Evolutionary conservation across 352 stramenopile species (phyloP).

Genomic region (Phytophthora aleatoria): DNA sequence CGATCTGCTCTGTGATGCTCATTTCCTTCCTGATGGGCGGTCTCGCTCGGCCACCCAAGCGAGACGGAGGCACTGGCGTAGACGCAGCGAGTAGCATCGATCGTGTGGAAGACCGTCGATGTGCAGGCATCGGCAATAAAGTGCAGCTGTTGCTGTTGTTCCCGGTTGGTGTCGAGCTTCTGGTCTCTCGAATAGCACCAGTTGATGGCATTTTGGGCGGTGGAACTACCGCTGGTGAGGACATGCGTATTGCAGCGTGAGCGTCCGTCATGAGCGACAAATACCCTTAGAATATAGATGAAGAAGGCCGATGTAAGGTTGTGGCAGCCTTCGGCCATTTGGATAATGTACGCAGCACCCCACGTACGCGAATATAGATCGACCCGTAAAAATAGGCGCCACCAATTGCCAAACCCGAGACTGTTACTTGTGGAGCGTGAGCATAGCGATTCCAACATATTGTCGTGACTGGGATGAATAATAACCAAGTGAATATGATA

Average conservation of each 20-base stretch:
- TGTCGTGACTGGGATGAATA: no score
- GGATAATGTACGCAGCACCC: neutral
- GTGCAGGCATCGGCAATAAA: constrained; percentile 11
- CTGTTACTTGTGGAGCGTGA: no score
- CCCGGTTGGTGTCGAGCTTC: constrained; percentile 1
- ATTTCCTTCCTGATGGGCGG: constrained; percentile 49
- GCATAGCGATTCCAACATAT: no score
- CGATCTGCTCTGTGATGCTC: constrained; percentile 75
- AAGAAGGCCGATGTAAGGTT: neutral
- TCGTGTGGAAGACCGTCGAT: constrained; percentile 32
- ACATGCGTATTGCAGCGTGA: neutral
- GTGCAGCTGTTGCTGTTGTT: constrained; percentile 20
- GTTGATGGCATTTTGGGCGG: constrained; percentile 22
- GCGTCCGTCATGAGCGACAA: constrained; percentile 13
- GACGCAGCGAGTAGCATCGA: constrained; percentile 33
- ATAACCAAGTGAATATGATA: no score
- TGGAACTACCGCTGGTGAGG: constrained; percentile 1
- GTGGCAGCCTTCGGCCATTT: neutral
- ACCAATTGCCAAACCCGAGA: no score
- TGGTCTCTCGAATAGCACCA: constrained; percentile 11
- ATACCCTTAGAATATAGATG: neutral
- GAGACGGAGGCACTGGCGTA: constrained; percentile 24
- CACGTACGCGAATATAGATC: neutral
- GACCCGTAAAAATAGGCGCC: constrained; percentile 10
- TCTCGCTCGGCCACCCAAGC: constrained; percentile 12